Base-by-base conservation (phyloP, 805 yeast species). In the Soucietia sequanensis region DNA sequence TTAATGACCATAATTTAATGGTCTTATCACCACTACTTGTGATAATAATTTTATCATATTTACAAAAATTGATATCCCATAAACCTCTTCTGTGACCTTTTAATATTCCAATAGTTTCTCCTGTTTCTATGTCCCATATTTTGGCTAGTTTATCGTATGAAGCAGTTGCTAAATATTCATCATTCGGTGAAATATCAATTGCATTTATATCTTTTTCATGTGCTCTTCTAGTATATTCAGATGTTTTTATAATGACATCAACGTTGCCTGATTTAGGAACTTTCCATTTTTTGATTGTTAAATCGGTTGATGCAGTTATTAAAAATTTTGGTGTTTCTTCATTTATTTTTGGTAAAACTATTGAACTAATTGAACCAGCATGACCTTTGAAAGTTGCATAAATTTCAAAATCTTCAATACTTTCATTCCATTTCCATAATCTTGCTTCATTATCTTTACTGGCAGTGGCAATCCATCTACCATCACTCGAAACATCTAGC, bases 161-260 rank as follows among this genome's bases (percentile, higher is more conserved):
- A 2, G 96, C 98, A 1, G 97, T 84, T 0, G 96, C 98, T 52
- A 93, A 81, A 33, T 74, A 69, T 44, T 81, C 83, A 59, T 91
- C 95, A 52, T 89, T 87, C 12, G 96, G 95, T n/a, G 97, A 75
- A 4, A 93, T 70, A 44, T 89, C 96, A 34, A 93, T 65, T 2
- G 91, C 76, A 52, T 93, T 95, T 41, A 93, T 93, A 59, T 93
- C 96, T 58, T 91, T 93, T 36, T 93, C 98, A 58, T 93, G 99
- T 1, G 97, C 98, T 52, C 90, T 79, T 68, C 96, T 79, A 0
- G 99, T 93, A 59, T 83, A 93, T 35, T 81, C 88, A 2, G 96
- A 84, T 2, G 71, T 65, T 47, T 72, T 78, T n/a, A n/a, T n/a
- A n/a, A n/a, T n/a, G 5, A 85, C 70, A 4, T 62, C 48, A 4